Evolutionary conservation across 768 basidiomycete species (phyloP).

Genomic region (Mycena leptocephala): DNA sequence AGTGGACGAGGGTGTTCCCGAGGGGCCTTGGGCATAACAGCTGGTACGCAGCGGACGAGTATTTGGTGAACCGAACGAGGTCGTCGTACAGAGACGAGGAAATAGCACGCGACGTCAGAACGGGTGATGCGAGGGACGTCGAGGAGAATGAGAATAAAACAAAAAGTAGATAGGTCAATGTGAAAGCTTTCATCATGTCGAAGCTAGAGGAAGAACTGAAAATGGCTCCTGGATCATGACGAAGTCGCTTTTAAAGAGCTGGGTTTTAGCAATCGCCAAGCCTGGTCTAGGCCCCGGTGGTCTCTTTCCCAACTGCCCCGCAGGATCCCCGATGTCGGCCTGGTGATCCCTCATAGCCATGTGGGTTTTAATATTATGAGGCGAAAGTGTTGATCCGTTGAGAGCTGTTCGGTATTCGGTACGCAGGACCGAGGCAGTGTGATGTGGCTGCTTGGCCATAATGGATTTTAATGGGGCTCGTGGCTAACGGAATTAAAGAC

Average conservation of each 20-base stretch:
- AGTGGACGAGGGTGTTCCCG: constrained; percentile 52
- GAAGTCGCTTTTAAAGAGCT: neutral
- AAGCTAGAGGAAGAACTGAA: neutral
- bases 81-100: constrained; percentile 46
- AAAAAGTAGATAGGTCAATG: neutral
- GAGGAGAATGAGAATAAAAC: neutral
- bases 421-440: too few species aligned
- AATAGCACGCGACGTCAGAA: neutral
- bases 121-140: neutral
- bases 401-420: too few species aligned
- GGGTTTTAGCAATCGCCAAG: too few species aligned
- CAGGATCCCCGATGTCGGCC: too few species aligned
- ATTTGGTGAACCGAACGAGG: constrained; percentile 57
- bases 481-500: too few species aligned
- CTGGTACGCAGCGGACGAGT: constrained; percentile 59
- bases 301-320: too few species aligned
- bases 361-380: too few species aligned
- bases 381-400: too few species aligned
- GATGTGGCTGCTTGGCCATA: too few species aligned
- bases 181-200: constrained; percentile 6
- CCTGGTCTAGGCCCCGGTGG: too few species aligned
- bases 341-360: too few species aligned
- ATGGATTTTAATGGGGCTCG: too few species aligned
- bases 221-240: neutral
- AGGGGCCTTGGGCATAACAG: constrained; percentile 55